Conservation (phyloP, 305 asterid genomes). For the Ilex paraguariensis region DNA sequence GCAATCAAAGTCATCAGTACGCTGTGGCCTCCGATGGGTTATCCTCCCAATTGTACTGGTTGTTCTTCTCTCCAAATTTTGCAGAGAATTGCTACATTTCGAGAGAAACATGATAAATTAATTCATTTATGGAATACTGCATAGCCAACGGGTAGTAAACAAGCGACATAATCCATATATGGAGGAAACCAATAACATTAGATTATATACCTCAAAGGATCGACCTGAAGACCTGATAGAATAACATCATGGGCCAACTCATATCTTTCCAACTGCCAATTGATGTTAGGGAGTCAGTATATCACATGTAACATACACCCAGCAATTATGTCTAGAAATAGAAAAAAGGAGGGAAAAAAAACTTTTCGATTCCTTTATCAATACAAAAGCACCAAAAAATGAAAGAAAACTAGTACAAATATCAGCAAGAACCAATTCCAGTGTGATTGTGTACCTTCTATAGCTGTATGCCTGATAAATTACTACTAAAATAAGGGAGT, state of each 20-base stretch:
- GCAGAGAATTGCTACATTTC: conserved; percentile 54
- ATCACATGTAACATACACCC: neutral
- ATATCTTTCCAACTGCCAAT: conserved; percentile 81
- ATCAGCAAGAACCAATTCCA: no score
- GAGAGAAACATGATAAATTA: conserved; percentile 9
- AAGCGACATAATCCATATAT: no score
- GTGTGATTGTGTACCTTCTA: no score
- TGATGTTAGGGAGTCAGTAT: conserved; percentile 18
- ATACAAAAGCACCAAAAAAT: no score
- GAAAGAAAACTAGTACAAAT: no score
- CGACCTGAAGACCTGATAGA: conserved; percentile 65
- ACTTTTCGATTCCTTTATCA: no score
- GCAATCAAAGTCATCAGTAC: conserved; percentile 94
- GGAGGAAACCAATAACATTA: neutral
- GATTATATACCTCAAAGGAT: conserved; percentile 57
- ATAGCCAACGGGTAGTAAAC: no score
- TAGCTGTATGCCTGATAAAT: no score
- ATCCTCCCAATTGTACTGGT: conserved; percentile 38
- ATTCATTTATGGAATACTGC: no score
- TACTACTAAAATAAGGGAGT: no score
- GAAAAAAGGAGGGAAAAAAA: no score
- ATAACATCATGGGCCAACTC: conserved; percentile 72
- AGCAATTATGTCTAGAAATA: no score
- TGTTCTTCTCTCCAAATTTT: conserved; percentile 50
- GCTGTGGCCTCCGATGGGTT: conserved; percentile 52